phyloP scores from a whole-genome alignment of 768 basidiomycete species.

The Russula olivacea region DNA sequence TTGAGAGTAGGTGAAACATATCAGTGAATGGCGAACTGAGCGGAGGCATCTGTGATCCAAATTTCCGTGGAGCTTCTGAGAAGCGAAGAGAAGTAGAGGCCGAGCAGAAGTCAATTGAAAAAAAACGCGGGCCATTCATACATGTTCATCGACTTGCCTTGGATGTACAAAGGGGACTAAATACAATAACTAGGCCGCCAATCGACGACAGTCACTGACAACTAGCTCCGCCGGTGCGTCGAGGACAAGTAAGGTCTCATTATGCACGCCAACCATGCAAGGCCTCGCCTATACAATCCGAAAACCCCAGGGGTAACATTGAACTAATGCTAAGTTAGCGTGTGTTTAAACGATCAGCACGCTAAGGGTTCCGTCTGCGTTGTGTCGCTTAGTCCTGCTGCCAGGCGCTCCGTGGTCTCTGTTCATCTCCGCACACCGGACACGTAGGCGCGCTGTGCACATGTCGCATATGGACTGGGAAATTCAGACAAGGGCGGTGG shows the following conservation, averaged over 20 bases:
- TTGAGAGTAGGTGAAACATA: not conserved
- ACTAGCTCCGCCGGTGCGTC: conserved; percentile 2
- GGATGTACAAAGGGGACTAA: not conserved
- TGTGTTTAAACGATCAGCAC: not conserved
- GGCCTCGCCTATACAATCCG: not conserved
- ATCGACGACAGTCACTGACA: conserved; percentile 2
- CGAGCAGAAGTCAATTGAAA: conserved; percentile 1
- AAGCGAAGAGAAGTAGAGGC: not conserved
- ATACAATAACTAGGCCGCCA: not conserved
- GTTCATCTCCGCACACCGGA: not conserved
- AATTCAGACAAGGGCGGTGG: not conserved
- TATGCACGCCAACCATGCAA: not conserved
- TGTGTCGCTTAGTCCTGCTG: not conserved
- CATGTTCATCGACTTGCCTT: conserved; percentile 1
- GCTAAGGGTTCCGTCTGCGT: not conserved
- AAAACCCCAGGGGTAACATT: not conserved
- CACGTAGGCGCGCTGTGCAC: not conserved
- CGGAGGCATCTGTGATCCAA: not conserved
- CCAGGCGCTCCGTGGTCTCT: not conserved
- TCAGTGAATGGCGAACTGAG: not conserved
- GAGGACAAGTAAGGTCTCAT: not conserved
- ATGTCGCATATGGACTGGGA: not conserved
- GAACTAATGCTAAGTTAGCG: too few relatives aligned
- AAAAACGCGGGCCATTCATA: not conserved
- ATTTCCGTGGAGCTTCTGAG: conserved; percentile 5